Evolutionary conservation across 2,329 filamentous ascomycete species (phyloP).

Genomic region (Venturia oleaginea): DNA sequence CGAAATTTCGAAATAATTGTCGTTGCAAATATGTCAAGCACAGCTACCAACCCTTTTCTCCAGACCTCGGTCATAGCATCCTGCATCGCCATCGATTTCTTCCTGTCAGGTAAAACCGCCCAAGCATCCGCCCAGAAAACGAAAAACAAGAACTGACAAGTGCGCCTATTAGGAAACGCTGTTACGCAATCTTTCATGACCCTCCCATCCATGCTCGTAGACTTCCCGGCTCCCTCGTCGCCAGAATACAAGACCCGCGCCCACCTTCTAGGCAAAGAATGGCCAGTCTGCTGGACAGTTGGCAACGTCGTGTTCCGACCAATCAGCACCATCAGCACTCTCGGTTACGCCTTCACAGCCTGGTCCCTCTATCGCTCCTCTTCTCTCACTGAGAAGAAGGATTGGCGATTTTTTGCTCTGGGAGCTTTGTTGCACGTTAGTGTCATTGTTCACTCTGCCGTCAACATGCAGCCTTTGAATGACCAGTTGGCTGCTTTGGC

Average conservation of each 20-base stretch:
- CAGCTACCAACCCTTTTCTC: not conserved
- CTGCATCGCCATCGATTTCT: conserved; percentile 41
- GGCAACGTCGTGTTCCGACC: conserved; percentile 44
- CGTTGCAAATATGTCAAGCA: not conserved
- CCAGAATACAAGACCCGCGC: conserved; percentile 35
- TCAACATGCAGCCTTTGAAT: conserved; percentile 45
- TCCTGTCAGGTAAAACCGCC: conserved; percentile 34
- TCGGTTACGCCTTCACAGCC: conserved; percentile 39
- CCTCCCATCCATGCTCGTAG: conserved; percentile 39
- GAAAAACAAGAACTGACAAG: not conserved
- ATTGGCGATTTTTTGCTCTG: conserved; percentile 38
- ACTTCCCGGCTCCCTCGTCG: conserved; percentile 34
- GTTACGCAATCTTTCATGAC: conserved; percentile 46
- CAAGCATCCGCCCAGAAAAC: not conserved
- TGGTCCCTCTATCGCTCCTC: conserved; percentile 27
- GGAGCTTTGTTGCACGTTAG: conserved; percentile 37
- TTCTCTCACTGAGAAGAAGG: conserved; percentile 23
- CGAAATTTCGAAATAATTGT: not conserved
- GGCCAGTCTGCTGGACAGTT: conserved; percentile 42
- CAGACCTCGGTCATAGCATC: conserved; percentile 31
- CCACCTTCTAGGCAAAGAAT: conserved; percentile 39
- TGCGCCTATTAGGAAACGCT: conserved; percentile 37
- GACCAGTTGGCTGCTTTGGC: conserved; percentile 37
- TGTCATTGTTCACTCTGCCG: conserved; percentile 40
- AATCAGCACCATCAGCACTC: conserved; percentile 40